These are phyloP conservation scores for Psilocybe cubensis DNA, from an alignment of 768 basidiomycete species.

Conservation along the genomic window DNA sequence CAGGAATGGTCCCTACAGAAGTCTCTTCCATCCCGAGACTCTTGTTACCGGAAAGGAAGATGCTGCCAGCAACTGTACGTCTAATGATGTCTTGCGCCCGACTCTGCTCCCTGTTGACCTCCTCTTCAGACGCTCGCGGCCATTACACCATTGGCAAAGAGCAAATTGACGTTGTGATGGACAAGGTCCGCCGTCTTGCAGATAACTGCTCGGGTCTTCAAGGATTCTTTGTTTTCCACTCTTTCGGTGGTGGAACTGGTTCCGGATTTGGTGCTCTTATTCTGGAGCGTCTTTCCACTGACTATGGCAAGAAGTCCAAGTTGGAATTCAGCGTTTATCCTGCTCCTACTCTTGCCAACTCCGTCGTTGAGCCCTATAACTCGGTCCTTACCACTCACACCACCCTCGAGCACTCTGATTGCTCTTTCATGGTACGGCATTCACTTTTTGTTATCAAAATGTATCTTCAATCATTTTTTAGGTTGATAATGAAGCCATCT, in stretches of 20 bases:
- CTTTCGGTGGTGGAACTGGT: constrained; percentile 99
- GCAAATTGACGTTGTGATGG: constrained; percentile 95
- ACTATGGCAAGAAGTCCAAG: constrained; percentile 99
- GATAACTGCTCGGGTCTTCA: constrained; percentile 99
- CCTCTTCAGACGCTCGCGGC: constrained; percentile 85
- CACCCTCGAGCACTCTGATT: constrained; percentile 99
- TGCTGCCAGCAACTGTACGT: constrained; percentile 96
- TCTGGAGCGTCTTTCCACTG: constrained; percentile 94
- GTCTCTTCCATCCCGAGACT: constrained; percentile 99
- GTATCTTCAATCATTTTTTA: constrained; percentile 27
- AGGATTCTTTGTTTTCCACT: constrained; percentile 99
- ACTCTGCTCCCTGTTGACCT: not conserved
- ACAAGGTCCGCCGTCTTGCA: constrained; percentile 93
- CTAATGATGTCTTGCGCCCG: not conserved
- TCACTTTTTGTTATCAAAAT: not conserved
- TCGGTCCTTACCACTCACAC: constrained; percentile 97
- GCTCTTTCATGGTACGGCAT: constrained; percentile 93
- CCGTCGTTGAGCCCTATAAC: constrained; percentile 99
- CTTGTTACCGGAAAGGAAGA: constrained; percentile 99
- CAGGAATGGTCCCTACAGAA: constrained; percentile 92
- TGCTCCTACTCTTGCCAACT: constrained; percentile 91
- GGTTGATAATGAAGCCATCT: constrained; percentile 99
- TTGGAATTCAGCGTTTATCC: constrained; percentile 99
- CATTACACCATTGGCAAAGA: constrained; percentile 99
- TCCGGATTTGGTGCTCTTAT: constrained; percentile 98